These are phyloP conservation scores for Thelephora terrestris DNA, from an alignment of 1,284 basidiomycete species.

Conservation along the genomic window DNA sequence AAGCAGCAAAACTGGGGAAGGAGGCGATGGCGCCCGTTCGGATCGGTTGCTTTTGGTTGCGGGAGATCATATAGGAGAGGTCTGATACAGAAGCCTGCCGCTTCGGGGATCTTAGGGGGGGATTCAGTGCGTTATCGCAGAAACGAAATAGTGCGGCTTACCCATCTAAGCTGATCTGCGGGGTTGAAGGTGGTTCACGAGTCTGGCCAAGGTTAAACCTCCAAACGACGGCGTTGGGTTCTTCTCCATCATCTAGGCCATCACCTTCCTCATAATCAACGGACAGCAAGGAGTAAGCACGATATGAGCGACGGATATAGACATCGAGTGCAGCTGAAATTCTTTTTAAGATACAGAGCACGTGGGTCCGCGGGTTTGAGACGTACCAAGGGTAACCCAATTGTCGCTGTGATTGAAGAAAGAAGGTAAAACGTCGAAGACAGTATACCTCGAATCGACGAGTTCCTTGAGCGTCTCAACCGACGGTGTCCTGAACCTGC, in stretches of 20 bases:
- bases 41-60: constrained; percentile 76
- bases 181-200: constrained; percentile 77
- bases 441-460: constrained; percentile 92
- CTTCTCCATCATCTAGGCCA: constrained; percentile 65
- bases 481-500: constrained; percentile 55
- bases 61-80: constrained; percentile 80
- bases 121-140: constrained; percentile 12
- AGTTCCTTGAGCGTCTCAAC: constrained; percentile 86
- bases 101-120: constrained; percentile 31
- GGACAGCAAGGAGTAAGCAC: constrained; percentile 86
- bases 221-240: constrained; percentile 80
- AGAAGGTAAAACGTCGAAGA: constrained; percentile 92
- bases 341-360: constrained; percentile 2
- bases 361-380: background rate
- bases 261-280: constrained; percentile 93
- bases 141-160: constrained; percentile 26
- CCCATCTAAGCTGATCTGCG: constrained; percentile 53
- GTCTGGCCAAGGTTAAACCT: constrained; percentile 87
- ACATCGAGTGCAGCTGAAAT: constrained; percentile 87
- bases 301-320: constrained; percentile 93
- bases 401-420: constrained; percentile 90
- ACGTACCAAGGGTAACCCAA: constrained; percentile 73
- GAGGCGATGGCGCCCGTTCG: constrained; percentile 86
- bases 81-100: constrained; percentile 85
- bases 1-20: constrained; percentile 67